A percentile compares a stretch with the other conserved stretches of the same genome.
These are phyloP conservation scores for Fusarium illudens DNA, from an alignment of 2,329 filamentous ascomycete species.

Conservation along the genomic window DNA sequence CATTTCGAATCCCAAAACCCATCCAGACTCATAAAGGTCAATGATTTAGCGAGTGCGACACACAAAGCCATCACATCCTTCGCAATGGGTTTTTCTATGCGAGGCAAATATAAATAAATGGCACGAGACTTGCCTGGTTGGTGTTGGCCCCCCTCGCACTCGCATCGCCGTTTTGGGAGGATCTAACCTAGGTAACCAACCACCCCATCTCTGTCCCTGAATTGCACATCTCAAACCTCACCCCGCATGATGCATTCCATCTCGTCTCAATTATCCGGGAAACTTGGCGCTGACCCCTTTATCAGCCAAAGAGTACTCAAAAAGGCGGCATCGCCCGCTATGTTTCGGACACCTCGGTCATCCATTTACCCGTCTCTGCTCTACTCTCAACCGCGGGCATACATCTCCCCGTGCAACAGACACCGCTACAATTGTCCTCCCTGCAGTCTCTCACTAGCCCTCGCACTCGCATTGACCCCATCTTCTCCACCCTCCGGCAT, in stretches of 20 bases:
- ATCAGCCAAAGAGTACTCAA: background rate
- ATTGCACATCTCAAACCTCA: background rate
- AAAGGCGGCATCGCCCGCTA: background rate
- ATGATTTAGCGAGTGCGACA: constrained; percentile 18
- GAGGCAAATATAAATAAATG: background rate
- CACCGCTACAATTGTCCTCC: background rate
- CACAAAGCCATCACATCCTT: background rate
- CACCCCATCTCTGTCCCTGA: background rate
- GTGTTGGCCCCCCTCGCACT: constrained; percentile 24
- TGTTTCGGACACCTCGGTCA: background rate
- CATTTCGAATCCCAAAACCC: background rate
- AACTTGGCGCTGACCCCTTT: background rate
- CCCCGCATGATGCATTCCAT: background rate
- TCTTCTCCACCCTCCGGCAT: constrained; percentile 2
- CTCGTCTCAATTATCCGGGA: background rate
- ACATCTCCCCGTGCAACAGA: background rate
- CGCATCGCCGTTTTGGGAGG: constrained; percentile 11
- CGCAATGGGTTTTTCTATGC: background rate
- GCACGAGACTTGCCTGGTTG: background rate
- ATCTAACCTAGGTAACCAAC: background rate
- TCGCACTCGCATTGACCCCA: constrained; percentile 2
- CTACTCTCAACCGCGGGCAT: background rate
- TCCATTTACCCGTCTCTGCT: background rate
- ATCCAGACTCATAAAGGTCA: background rate
- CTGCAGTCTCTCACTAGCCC: constrained; percentile 6